Evolutionary conservation across 371 early-diverging fungal genomes (phyloP), one percentile per base, ranked within the genome.

Genomic region (Mortierella sp.): DNA sequence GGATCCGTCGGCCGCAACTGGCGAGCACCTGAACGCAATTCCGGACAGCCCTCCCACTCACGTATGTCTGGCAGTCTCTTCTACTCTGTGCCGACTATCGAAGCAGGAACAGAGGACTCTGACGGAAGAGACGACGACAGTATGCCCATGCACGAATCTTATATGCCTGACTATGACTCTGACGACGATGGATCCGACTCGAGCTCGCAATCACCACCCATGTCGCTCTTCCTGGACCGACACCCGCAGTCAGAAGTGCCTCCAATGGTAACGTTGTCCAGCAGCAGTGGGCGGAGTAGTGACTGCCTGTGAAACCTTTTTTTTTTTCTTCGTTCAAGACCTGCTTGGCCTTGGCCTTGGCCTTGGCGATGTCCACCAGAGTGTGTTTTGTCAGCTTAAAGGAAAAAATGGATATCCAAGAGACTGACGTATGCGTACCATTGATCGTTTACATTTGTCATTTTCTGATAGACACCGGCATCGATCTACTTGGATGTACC

Each of bases 401-500:
- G 29, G 32, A 46, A 4, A 35, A 35, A 63, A 63, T 29, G 48
- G 29, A 60, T 60, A 12, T 11, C 10, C 63, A 18, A 21, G 38
- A 32, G 63, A 63, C 63, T 63, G 63, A 63, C 35, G 63, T 35
- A 63, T 63, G 29, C 35, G n/a, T 27, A 14, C 38, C 38, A 29
- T 48, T 60, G 11, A 48, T 41, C 21, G 16, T 32, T 38, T 35
- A 27, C 18, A 60, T 35, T 32, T 63, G 63, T 35, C 35, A 35
- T 63, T 60, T 35, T 21, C 38, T 14, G 32, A 18, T 80, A 92
- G 92, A 89, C 89, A 81, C 92, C 92, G 2, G 91, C 92, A 11
- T 88, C 91, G 32, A 92, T 92, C 68, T 93, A 93, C 76, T 85
- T 92, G 48, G 91, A 90, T 78, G 84, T 87, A 35, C 90, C 90